Conservation (phyloP, 1,284 basidiomycete genomes). For the Sphaerobolus stellatus region DNA sequence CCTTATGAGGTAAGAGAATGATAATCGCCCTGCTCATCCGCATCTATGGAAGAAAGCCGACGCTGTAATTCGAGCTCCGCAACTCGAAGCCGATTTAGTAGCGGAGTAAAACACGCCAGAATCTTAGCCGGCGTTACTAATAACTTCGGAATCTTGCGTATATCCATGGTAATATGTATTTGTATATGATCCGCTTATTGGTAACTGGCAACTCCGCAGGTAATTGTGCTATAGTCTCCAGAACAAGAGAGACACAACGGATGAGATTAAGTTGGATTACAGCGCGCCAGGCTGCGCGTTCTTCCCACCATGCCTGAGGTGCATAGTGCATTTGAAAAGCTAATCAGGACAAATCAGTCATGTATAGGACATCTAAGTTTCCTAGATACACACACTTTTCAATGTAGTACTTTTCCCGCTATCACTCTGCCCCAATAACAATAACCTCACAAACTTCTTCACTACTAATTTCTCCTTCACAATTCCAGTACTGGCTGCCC, state of each 20-base stretch:
- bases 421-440: constrained; percentile 74
- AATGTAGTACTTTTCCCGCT: constrained; percentile 76
- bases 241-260: constrained; percentile 63
- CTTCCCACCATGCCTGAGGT: constrained; percentile 48
- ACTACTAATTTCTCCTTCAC: too few relatives aligned
- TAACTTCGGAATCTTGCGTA: too few relatives aligned
- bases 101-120: not conserved
- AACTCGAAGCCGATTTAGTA: not conserved
- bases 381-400: constrained; percentile 61
- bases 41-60: constrained; percentile 3
- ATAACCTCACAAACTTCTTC: constrained; percentile 58
- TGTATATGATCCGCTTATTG: too few relatives aligned
- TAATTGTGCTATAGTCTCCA: constrained; percentile 61
- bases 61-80: constrained; percentile 5
- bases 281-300: constrained; percentile 70
- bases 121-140: not conserved
- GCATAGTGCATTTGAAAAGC: constrained; percentile 17
- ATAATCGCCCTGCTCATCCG: constrained; percentile 7
- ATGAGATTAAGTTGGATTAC: constrained; percentile 78
- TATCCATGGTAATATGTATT: too few relatives aligned
- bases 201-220: too few relatives aligned
- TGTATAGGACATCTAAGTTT: too few relatives aligned
- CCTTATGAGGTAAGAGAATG: not conserved
- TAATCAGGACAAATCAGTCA: too few relatives aligned
- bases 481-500: too few relatives aligned